phyloP scores from a whole-genome alignment of 148 eudicot species.

The Silene uniflora region DNA sequence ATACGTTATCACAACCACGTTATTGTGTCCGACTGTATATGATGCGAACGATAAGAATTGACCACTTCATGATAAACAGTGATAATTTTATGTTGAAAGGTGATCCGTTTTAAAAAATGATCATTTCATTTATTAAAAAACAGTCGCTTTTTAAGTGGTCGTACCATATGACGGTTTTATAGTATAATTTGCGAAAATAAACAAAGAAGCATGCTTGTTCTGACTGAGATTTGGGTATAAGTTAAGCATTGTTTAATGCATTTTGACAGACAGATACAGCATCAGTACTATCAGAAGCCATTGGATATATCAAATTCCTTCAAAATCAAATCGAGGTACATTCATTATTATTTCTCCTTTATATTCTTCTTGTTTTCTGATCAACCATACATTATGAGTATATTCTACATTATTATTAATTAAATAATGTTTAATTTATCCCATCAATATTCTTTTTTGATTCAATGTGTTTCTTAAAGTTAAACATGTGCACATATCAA shows the following conservation, averaged over 20 bases:
- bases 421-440: background rate
- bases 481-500: constrained; percentile 9
- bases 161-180: too few relatives aligned
- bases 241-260: constrained; percentile 3
- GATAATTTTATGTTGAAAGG: too few relatives aligned
- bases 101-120: too few relatives aligned
- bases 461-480: constrained; percentile 11
- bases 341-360: background rate
- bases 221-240: too few relatives aligned
- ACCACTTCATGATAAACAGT: too few relatives aligned
- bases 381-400: background rate
- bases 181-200: too few relatives aligned
- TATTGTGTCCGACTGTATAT: too few relatives aligned
- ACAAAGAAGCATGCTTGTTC: too few relatives aligned
- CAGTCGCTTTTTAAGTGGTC: too few relatives aligned
- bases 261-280: constrained; percentile 82
- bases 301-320: constrained; percentile 90
- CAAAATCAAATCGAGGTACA: constrained; percentile 81
- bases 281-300: constrained; percentile 87
- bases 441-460: constrained; percentile 4
- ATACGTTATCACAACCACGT: too few relatives aligned
- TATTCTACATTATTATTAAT: background rate
- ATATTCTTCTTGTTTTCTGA: constrained; percentile 35
- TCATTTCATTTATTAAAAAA: too few relatives aligned
- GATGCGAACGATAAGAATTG: too few relatives aligned